Base-by-base conservation (phyloP, 2,329 filamentous ascomycete genomes). In the Stagonosporopsis rhizophila region DNA sequence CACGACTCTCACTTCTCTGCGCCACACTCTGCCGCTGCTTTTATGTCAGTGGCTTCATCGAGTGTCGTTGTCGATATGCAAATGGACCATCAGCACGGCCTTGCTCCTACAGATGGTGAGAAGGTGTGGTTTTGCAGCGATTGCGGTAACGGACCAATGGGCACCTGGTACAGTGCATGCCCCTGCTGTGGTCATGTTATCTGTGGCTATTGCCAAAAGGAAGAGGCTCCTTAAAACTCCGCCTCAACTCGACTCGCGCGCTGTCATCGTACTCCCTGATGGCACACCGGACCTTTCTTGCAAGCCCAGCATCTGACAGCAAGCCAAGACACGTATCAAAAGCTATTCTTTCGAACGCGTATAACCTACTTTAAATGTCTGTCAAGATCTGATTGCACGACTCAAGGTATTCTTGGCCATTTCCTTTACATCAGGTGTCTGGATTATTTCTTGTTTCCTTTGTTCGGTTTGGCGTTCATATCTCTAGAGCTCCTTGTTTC, bases 51-150 rank as follows among this genome's bases (percentile, higher is more conserved):
- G n/a, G 32, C 25, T 17, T 44, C 25, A 20, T 44, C 7, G 17
- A 20, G 34, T 37, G 34, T 8, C 34, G 17, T 37, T 27, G 5
- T 17, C 27, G 37, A 35, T 3, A 12, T 12, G 3, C 22, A 17
- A 2, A 19, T 11, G 4, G 30, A 23, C 12, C 20, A 34, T 14
- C 25, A 46, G 17, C 37, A 28, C 37, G 12, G 28, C 17, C 15
- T 35, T 17, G 42, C 15, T 34, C 40, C 46, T 14, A 5, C 41
- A 11, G 62, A 62, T 48, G 64, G 62, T 1, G 39, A 44, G 4
- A 28, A 17, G 0, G 40, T 53, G 1, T 67, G 64, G 64, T 67
- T 53, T 23, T 67, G 64, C 40, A 49, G 59, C 6, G 22, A 46
- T 1, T 67, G 64, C 23, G 44, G 48, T 0, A 56, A 67, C 46